Conservation (phyloP, 306 rosid species). For the Quercus rubra region DNA sequence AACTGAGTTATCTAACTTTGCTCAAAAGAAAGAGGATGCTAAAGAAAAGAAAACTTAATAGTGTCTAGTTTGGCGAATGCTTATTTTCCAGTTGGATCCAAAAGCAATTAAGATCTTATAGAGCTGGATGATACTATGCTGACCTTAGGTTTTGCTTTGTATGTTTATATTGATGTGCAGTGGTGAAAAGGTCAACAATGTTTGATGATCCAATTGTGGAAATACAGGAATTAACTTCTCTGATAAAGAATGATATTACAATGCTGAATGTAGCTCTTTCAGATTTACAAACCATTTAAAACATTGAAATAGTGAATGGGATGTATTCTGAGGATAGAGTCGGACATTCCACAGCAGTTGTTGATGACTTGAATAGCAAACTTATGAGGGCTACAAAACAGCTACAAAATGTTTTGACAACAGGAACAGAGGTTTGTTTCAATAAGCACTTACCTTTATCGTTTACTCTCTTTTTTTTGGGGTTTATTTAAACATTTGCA, state of each 20-base stretch:
- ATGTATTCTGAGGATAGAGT: conserved; percentile 71
- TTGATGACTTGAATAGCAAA: conserved; percentile 75
- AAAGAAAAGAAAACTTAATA: no score
- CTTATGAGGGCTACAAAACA: conserved; percentile 87
- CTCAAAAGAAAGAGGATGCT: no score
- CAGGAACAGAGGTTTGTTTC: conserved; percentile 71
- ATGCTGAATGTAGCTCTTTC: conserved; percentile 68
- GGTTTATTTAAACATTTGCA: no score
- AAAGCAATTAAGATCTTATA: neutral
- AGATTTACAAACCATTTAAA: conserved; percentile 78
- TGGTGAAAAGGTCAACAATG: conserved; percentile 87
- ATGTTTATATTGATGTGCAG: conserved; percentile 35
- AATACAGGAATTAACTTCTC: conserved; percentile 70
- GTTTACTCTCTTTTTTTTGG: no score
- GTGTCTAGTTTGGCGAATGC: no score
- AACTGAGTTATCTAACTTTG: no score
- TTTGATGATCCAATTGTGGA: conserved; percentile 79
- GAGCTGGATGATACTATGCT: neutral
- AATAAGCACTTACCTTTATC: neutral
- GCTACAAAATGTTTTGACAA: conserved; percentile 77
- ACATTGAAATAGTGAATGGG: conserved; percentile 69
- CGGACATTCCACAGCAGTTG: conserved; percentile 83
- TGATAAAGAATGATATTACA: conserved; percentile 84
- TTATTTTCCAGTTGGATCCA: neutral
- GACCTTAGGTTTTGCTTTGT: neutral